Conservation (phyloP, 148 eudicot genomes). For the Persicaria maculosa region DNA sequence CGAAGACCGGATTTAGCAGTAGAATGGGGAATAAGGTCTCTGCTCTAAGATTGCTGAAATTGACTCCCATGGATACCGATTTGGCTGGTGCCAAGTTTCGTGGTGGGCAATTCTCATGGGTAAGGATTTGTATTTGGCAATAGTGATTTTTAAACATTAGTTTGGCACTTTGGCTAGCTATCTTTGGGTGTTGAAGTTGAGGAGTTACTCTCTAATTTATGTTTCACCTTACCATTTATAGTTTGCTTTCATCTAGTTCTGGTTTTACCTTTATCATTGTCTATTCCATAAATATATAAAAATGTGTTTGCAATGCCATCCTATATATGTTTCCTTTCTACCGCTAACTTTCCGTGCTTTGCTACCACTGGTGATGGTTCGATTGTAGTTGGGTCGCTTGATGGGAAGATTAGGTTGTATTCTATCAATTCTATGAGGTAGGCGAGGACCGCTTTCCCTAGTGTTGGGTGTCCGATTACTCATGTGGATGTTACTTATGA, state of each 20-base stretch:
- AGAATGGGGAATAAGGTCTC: conserved; percentile 84
- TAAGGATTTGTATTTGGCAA: conserved; percentile 24
- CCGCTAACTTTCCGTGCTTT: conserved; percentile 93
- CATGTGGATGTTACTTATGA: conserved; percentile 96
- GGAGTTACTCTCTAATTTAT: neutral
- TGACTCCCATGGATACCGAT: conserved; percentile 88
- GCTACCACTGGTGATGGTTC: conserved; percentile 97
- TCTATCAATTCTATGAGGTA: conserved; percentile 89
- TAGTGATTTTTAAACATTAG: neutral
- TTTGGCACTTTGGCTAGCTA: no score
- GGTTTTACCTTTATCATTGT: no score
- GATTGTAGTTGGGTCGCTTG: conserved; percentile 88
- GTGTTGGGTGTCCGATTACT: conserved; percentile 84
- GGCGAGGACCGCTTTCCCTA: conserved; percentile 97
- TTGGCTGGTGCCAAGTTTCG: conserved; percentile 72
- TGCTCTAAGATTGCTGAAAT: conserved; percentile 84
- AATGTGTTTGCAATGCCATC: no score
- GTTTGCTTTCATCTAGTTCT: no score
- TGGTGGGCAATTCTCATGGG: conserved; percentile 96
- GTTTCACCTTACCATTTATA: neutral
- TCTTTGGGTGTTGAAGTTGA: neutral
- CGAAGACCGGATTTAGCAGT: conserved; percentile 79
- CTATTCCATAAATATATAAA: no score
- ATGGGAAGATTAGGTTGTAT: conserved; percentile 92
- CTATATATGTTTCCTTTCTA: no score